Base-by-base conservation (phyloP, 164 flowering plant genomes). In the Stephania cephalantha region DNA sequence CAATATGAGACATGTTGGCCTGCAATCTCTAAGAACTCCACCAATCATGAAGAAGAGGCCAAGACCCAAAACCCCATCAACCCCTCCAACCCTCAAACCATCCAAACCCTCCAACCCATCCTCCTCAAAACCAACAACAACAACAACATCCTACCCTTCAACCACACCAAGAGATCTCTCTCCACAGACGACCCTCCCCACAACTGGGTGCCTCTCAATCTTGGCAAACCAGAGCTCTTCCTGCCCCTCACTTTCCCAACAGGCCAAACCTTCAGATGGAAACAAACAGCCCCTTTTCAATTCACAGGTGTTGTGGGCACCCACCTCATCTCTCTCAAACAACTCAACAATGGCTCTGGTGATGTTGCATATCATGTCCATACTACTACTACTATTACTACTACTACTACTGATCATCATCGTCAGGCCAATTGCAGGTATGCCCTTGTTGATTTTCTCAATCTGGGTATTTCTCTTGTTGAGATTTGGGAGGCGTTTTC, bases 181-280 rank as follows among this genome's bases (percentile, higher is more conserved):
- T 18, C 18, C 68, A 18, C n/a, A 73, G 68, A 77, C 72, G 68
- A 77, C 72, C 73, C 78, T 75, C 81, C 70, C 11, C 73, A 72
- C 30, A 72, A 83, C 46, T 95, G 99, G 98, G 75, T 72, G n/a
- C 87, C 94, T 17, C 94, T 93, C 72, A 84, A 88, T 68, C 78
- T 92, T 10, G 63, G 72, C 73, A 86, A 82, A 71, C 83, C 93
- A 9, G 98, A 95, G 81, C 97, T 95, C 80, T 90, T 76, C 72
- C 73, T 95, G 35, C 91, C 96, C 52, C 92, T 95, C 78, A 93
- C 99, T 0, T 88, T 95, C 83, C 99, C 98, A 65, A 95, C 99
- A 3, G 99, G 99, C 79, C 99, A 95, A 74, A 93, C 98, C 81
- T 93, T 95, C 85, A 79, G 88, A 69, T 95, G 99, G 99, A 90